Evolutionary conservation across 495 filamentous ascomycete species (phyloP).

Genomic region (Chaetomidium leptoderma): DNA sequence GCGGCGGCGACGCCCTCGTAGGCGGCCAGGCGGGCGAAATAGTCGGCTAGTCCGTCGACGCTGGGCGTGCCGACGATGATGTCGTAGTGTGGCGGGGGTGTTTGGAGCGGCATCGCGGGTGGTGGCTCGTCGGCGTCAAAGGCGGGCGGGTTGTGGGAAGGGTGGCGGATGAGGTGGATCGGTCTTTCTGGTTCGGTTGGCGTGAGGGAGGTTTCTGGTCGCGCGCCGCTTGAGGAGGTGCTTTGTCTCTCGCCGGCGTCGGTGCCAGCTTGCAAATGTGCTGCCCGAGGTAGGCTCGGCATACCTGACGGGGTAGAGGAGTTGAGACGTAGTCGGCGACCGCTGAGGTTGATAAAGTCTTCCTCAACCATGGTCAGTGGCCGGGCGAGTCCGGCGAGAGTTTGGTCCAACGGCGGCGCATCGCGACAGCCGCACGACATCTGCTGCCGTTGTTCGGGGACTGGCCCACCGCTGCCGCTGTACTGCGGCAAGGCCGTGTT

Average conservation of each 20-base stretch:
- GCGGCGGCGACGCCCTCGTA: constrained; percentile 37
- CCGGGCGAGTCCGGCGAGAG: constrained; percentile 29
- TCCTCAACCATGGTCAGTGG: constrained; percentile 29
- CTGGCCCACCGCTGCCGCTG: constrained; percentile 54
- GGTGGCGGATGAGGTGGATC: constrained; percentile 83
- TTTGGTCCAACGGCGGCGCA: constrained; percentile 48
- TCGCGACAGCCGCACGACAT: constrained; percentile 76
- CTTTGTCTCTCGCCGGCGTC: constrained; percentile 10
- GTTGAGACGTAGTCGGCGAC: constrained; percentile 24
- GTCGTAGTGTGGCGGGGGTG: constrained; percentile 86
- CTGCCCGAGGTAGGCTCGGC: constrained; percentile 29
- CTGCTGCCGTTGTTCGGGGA: constrained; percentile 40
- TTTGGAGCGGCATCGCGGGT: constrained; percentile 55
- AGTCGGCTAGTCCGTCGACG: constrained; percentile 80
- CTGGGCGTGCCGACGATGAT: constrained; percentile 74
- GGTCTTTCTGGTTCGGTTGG: constrained; percentile 50
- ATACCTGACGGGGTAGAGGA: constrained; percentile 6
- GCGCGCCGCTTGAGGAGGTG: constrained; percentile 21
- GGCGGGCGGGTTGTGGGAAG: constrained; percentile 84
- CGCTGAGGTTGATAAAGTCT: constrained; percentile 14
- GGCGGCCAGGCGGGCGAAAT: constrained; percentile 62
- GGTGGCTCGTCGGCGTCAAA: constrained; percentile 89
- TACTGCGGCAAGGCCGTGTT: constrained; percentile 90
- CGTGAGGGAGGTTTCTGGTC: constrained; percentile 1
- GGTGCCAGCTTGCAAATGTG: constrained; percentile 24